These are phyloP conservation scores for Drechslerella dactyloides DNA, from an alignment of 2,329 filamentous ascomycete species.

Conservation along the genomic window DNA sequence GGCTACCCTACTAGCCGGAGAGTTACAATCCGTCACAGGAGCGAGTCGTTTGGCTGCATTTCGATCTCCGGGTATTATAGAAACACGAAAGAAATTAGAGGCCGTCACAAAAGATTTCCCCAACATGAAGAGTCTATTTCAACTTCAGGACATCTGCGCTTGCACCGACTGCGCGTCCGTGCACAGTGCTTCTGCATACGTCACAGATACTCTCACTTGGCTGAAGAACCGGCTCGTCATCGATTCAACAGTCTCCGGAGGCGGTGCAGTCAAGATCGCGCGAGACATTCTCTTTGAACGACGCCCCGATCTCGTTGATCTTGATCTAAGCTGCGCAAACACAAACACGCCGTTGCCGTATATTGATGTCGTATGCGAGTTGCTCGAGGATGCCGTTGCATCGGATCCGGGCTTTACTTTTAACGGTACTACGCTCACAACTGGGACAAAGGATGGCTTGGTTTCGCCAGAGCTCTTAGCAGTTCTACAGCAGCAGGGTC, in stretches of 20 bases:
- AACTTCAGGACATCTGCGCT: constrained; percentile 23
- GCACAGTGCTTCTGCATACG: constrained; percentile 52
- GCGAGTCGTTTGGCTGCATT: constrained; percentile 7
- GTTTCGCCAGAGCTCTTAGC: background rate
- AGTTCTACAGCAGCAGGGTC: constrained; percentile 2
- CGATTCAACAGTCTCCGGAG: constrained; percentile 31
- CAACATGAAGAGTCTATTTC: constrained; percentile 27
- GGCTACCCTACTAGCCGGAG: constrained; percentile 4
- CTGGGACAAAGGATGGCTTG: background rate
- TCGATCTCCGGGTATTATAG: background rate
- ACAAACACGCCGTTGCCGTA: constrained; percentile 55
- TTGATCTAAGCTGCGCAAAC: constrained; percentile 56
- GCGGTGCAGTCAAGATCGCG: constrained; percentile 6
- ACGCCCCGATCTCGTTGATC: constrained; percentile 54
- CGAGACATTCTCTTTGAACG: constrained; percentile 53
- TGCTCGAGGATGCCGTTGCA: constrained; percentile 53
- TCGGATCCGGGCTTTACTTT: background rate
- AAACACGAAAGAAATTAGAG: constrained; percentile 1
- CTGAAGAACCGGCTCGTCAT: constrained; percentile 43
- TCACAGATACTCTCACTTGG: constrained; percentile 54
- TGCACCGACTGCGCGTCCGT: constrained; percentile 53
- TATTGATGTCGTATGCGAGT: constrained; percentile 56
- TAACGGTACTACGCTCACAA: background rate
- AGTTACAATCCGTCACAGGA: constrained; percentile 6
- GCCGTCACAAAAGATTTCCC: constrained; percentile 21